Evolutionary conservation across 2,329 filamentous ascomycete species (phyloP).

Genomic region (Botrytis paeoniae): DNA sequence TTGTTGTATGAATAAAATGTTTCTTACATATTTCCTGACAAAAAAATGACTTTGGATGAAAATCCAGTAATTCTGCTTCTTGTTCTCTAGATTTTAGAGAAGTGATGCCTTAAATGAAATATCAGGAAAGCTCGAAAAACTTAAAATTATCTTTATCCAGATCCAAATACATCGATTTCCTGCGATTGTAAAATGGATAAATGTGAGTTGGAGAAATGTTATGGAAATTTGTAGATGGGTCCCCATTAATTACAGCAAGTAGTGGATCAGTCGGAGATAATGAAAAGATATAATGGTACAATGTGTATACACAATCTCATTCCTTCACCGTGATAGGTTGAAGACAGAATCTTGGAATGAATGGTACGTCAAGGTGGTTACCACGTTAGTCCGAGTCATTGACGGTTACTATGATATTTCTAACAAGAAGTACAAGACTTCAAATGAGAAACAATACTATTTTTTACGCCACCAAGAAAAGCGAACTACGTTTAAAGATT

Average conservation of each 20-base stretch:
- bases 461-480: not conserved
- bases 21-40: not conserved
- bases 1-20: not conserved
- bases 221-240: not conserved
- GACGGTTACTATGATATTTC: not conserved
- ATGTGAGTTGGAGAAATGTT: not conserved
- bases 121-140: not conserved
- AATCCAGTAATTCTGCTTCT: not conserved
- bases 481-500: not conserved
- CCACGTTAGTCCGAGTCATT: not conserved
- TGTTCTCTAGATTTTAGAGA: not conserved
- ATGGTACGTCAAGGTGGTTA: not conserved
- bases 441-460: not conserved
- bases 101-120: not conserved
- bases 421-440: not conserved
- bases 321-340: not conserved
- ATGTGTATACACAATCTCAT: not conserved
- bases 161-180: not conserved
- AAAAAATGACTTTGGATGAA: not conserved
- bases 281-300: not conserved
- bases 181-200: not conserved
- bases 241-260: not conserved
- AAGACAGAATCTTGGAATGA: not conserved
- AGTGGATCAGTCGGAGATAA: not conserved
- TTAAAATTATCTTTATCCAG: accelerated